phyloP scores from a whole-genome alignment of 495 filamentous ascomycete species.

The Staphylotrichum longicolle region DNA sequence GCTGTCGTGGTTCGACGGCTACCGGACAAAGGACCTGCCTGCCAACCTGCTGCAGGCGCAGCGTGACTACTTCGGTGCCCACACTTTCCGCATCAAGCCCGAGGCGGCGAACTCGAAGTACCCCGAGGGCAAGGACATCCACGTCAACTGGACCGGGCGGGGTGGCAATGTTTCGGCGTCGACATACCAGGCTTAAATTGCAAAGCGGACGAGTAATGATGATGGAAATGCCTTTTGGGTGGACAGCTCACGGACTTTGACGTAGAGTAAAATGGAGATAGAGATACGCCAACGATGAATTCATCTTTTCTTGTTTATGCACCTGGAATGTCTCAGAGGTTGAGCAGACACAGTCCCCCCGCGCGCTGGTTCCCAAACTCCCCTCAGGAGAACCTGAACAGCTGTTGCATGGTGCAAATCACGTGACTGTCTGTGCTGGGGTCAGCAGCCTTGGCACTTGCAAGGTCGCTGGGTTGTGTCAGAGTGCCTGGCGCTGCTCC shows the following conservation, averaged over 20 bases:
- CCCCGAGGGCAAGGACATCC: constrained; percentile 83
- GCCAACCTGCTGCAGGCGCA: constrained; percentile 98
- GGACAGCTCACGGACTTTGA: constrained; percentile 15
- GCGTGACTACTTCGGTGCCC: constrained; percentile 98
- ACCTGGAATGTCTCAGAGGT: too few relatives aligned
- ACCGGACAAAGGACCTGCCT: constrained; percentile 90
- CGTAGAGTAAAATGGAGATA: constrained; percentile 24
- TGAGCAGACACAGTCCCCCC: too few relatives aligned
- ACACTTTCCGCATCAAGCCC: constrained; percentile 98
- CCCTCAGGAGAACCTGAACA: background rate
- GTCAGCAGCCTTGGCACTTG: background rate
- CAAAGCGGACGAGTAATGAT: constrained; percentile 12
- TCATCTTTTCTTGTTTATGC: background rate
- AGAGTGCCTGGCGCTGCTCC: too few relatives aligned
- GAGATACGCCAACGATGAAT: constrained; percentile 8
- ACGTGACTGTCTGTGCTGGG: background rate
- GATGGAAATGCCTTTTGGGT: constrained; percentile 13
- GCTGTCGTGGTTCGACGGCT: constrained; percentile 96
- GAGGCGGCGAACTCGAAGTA: constrained; percentile 80
- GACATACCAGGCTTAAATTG: constrained; percentile 86
- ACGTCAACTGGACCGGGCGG: constrained; percentile 99
- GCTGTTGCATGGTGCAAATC: background rate
- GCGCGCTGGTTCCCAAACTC: too few relatives aligned
- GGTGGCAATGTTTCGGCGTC: constrained; percentile 96
- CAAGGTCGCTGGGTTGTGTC: background rate